Evolutionary conservation across 257 asterid species (phyloP), one percentile per base, ranked within the genome.

Genomic region (Solanum phureja): DNA sequence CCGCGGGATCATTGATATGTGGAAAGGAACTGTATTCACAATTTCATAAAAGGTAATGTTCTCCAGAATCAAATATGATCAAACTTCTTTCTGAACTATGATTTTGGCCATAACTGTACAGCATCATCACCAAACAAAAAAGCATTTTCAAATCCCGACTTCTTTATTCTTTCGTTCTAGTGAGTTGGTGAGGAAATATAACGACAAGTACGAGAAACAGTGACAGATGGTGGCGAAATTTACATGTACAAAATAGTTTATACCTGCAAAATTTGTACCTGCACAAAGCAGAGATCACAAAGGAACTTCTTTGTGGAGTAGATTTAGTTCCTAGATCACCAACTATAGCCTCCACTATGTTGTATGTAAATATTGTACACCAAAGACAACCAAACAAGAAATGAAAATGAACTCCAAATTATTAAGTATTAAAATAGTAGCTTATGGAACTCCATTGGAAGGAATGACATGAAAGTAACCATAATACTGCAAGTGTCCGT

Each of bases 1-100:
- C 37, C 14, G 27, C 34, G 93, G 87, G 83, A 81, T 60, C 87
- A 91, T 92, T 84, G 94, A 92, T 27, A 88, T 92, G 93, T 69
- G 66, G 40, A 93, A 93, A 64, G 91, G 90, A 2, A 24, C 86
- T 13, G 95, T 92, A 72, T 89, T 92, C 29, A 89, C 92, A 81
- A 35, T 46, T 0, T 86, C 90, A 91, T 92, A 92, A 6, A 93
- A 89, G 93, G 92, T 89, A 86, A 86, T 92, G 93, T 85, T 89
- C 90, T 88, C 93, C 94, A 8, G 91, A 94, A 21, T 84, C 83
- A 40, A 62, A 73, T 33, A 87, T 89, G 81, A 21, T 83, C 56
- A 87, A 81, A 29, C 88, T 88, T 86, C 64, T 91, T 31, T 88
- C 90, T 18, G 89, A 89, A 69, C 40, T 90, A 35, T 88, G 68